Conservation (phyloP, 306 rosid species). For the Lathyrus aphaca region DNA sequence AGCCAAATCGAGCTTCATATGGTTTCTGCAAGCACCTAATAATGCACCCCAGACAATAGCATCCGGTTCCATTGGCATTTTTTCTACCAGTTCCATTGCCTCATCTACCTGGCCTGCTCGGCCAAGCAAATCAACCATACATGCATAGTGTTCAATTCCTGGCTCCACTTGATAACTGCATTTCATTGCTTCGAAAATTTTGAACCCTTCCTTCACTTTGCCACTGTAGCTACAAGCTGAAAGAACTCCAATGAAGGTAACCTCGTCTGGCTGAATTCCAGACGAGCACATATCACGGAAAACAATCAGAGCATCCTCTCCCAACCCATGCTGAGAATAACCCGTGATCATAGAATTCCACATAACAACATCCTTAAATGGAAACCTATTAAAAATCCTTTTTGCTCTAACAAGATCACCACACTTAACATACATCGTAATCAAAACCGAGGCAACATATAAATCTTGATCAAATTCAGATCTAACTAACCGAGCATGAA, state of each 20-base stretch:
- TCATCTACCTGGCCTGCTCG: slow-evolving; percentile 60
- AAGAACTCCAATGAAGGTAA: slow-evolving; percentile 69
- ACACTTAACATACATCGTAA: slow-evolving; percentile 66
- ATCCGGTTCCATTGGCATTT: slow-evolving; percentile 69
- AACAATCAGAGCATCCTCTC: slow-evolving; percentile 54
- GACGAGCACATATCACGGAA: slow-evolving; percentile 57
- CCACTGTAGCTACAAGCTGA: slow-evolving; percentile 69
- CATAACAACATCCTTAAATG: slow-evolving; percentile 57
- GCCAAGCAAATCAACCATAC: slow-evolving; percentile 71
- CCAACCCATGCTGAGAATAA: slow-evolving; percentile 70
- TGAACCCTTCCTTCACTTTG: slow-evolving; percentile 53
- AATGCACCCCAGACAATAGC: slow-evolving; percentile 69
- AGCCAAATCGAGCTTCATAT: slow-evolving; percentile 58
- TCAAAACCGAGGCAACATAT: slow-evolving; percentile 57
- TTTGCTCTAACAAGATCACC: slow-evolving; percentile 61
- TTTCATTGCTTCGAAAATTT: slow-evolving; percentile 54
- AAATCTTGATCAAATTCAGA: slow-evolving; percentile 51
- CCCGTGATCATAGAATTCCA: slow-evolving; percentile 76
- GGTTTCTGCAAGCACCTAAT: slow-evolving; percentile 60
- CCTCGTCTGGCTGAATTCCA: slow-evolving; percentile 52
- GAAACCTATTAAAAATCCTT: slow-evolving; percentile 50
- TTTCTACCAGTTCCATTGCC: slow-evolving; percentile 58
- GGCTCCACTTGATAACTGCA: slow-evolving; percentile 55
- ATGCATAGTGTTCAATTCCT: slow-evolving; percentile 59
- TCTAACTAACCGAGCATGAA: slow-evolving; percentile 57